A percentile compares a stretch with the other conserved stretches of the same genome.
These are phyloP conservation scores for Kluyveromyces dobzhanskii DNA, from an alignment of 805 yeast species.

Conservation along the genomic window DNA sequence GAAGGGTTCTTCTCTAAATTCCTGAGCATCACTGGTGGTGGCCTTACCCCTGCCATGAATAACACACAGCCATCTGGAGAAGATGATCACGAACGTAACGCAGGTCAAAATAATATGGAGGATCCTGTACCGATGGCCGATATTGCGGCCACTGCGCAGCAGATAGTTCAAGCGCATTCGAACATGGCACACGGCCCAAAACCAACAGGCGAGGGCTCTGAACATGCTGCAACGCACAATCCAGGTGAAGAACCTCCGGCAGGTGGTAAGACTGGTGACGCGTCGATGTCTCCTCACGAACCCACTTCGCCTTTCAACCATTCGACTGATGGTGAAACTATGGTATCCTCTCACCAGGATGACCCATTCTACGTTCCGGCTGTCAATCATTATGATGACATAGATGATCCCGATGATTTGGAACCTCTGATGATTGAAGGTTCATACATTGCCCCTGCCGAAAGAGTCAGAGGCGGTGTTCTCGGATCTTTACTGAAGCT, in stretches of 20 bases:
- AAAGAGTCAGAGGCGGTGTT: slow-evolving; percentile 76
- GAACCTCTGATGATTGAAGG: slow-evolving; percentile 15
- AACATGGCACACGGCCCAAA: slow-evolving; percentile 5
- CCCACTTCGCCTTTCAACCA: background rate
- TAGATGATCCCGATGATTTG: slow-evolving; percentile 31
- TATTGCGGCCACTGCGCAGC: slow-evolving; percentile 45
- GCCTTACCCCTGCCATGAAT: slow-evolving; percentile 30
- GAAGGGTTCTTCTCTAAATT: slow-evolving; percentile 24
- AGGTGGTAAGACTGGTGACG: slow-evolving; percentile 13
- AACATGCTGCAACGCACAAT: background rate
- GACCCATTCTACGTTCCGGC: slow-evolving; percentile 30
- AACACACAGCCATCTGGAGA: slow-evolving; percentile 11
- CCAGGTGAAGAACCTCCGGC: background rate
- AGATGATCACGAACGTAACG: slow-evolving; percentile 29
- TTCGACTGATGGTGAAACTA: slow-evolving; percentile 13
- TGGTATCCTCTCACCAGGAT: slow-evolving; percentile 12
- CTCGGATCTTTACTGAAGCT: slow-evolving; percentile 67
- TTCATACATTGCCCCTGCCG: slow-evolving; percentile 47
- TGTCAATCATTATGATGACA: slow-evolving; percentile 36
- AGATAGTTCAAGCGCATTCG: slow-evolving; percentile 44
- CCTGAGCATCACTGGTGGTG: slow-evolving; percentile 27
- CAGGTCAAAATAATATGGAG: slow-evolving; percentile 16
- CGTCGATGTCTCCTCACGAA: slow-evolving; percentile 5
- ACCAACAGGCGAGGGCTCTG: background rate
- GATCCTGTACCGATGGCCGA: slow-evolving; percentile 39